Percentiles rank a stretch among this genome's conserved stretches.
These are phyloP conservation scores for Heliamphora exappendiculata DNA, from an alignment of 148 eudicot genomes.

Conservation along the genomic window DNA sequence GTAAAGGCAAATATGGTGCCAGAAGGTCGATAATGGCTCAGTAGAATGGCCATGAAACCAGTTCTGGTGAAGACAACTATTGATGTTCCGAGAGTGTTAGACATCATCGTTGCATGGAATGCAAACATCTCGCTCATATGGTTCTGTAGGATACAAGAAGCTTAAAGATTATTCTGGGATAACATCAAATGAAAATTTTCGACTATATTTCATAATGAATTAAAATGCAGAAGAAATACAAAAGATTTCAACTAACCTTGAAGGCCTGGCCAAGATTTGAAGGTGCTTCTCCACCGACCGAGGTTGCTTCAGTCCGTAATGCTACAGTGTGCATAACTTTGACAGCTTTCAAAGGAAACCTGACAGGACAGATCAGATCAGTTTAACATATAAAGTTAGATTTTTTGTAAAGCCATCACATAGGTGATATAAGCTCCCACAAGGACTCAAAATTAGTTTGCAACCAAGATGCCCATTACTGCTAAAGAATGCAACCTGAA, in stretches of 20 bases:
- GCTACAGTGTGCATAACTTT: constrained; percentile 98
- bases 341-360: constrained; percentile 96
- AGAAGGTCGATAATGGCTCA: constrained; percentile 95
- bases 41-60: constrained; percentile 85
- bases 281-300: constrained; percentile 46
- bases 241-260: constrained; percentile 40
- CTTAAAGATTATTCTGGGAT: background rate
- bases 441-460: constrained; percentile 1
- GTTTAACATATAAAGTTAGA: background rate
- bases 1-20: constrained; percentile 95
- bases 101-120: constrained; percentile 95
- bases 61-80: constrained; percentile 89
- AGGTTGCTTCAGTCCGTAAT: constrained; percentile 85
- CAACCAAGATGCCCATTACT: background rate
- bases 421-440: background rate
- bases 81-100: constrained; percentile 95
- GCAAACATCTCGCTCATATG: constrained; percentile 99
- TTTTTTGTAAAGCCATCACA: background rate
- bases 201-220: background rate
- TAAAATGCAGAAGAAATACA: background rate
- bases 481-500: background rate
- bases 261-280: constrained; percentile 64
- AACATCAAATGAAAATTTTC: background rate
- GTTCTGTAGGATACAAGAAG: constrained; percentile 50
- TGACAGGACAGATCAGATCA: constrained; percentile 23